Conservation (phyloP, 108 stramenopile genomes). For the Schizochytrium sp. region DNA sequence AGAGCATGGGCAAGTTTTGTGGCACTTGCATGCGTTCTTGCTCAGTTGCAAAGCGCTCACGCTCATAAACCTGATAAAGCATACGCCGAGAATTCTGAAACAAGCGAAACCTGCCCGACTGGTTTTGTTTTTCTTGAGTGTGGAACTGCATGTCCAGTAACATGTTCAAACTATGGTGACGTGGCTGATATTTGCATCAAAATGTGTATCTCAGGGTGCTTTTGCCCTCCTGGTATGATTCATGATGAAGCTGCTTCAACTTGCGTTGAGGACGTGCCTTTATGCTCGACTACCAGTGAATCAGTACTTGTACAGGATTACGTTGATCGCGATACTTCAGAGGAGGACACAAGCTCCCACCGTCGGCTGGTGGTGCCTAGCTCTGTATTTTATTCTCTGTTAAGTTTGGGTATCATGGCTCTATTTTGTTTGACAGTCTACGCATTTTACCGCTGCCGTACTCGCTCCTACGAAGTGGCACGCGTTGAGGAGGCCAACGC, state of each 20-base stretch:
- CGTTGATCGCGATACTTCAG: too few species aligned
- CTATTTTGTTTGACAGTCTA: too few species aligned
- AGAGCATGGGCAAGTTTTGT: neutral
- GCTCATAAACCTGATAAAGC: too few species aligned
- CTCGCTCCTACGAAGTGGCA: too few species aligned
- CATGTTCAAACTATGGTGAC: neutral
- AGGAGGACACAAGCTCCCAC: too few species aligned
- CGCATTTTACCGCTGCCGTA: too few species aligned
- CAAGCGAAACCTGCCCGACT: neutral
- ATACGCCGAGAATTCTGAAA: neutral
- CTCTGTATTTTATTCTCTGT: too few species aligned
- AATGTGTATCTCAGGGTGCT: slow-evolving; percentile 2
- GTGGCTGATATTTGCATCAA: neutral
- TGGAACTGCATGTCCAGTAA: neutral
- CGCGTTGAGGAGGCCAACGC: too few species aligned
- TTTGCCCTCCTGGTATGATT: neutral
- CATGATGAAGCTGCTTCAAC: neutral
- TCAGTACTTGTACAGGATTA: neutral
- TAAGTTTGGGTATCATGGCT: too few species aligned
- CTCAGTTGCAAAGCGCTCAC: neutral
- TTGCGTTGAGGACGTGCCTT: neutral
- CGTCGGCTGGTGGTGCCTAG: too few species aligned
- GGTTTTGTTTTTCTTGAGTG: neutral
- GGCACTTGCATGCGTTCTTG: neutral
- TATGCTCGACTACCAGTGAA: neutral